Base-by-base conservation (phyloP, 2,329 filamentous ascomycete genomes). In the Sarocladiaceae sp. region DNA sequence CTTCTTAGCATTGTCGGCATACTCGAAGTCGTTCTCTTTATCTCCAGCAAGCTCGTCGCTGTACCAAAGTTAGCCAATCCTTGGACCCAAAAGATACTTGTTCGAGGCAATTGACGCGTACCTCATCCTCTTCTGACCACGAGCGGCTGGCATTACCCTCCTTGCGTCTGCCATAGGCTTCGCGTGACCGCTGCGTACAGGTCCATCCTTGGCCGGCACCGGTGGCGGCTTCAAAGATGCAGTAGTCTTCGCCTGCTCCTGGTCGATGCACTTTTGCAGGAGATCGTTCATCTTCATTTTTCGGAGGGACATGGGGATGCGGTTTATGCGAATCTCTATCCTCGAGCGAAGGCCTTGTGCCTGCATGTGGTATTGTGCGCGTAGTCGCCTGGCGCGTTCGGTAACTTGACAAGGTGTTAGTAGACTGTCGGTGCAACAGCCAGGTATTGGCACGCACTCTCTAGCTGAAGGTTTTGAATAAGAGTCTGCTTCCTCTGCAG, bases 261-360 rank as follows among this genome's bases (percentile, higher is more conserved):
- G 64, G 23, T 70, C 65, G n/a, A 64, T 47, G 52, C 68, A 68
- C 52, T 70, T 78, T 40, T 65, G 58, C 11, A 90, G 61, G 7
- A 97, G 72, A 34, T 95, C 90, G 45, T 82, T 81, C 74, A 98
- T 91, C 46, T 80, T 94, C 49, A 80, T 74, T 57, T 84, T 86
- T 48, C 91, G 82, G 50, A 95, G 68, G 13, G 82, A 76, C 54
- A 80, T 77, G 6, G 93, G 93, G 43, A 97, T 93, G 44, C 93
- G 83, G 60, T 96, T 95, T 62, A 97, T 78, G 65, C 93, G 86
- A 67, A 95, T 85, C 64, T 96, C 90, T 43, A 98, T 83, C 49
- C 91, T 83, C 48, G 88, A 83, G 49, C 85, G 80, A 31, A 97
- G 75, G 50, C 86, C 86, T 62, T 91, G 85, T 18, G 89, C 86